These are phyloP conservation scores for Aspergillus ellipticus DNA, from an alignment of 495 filamentous ascomycete genomes.

Conservation along the genomic window DNA sequence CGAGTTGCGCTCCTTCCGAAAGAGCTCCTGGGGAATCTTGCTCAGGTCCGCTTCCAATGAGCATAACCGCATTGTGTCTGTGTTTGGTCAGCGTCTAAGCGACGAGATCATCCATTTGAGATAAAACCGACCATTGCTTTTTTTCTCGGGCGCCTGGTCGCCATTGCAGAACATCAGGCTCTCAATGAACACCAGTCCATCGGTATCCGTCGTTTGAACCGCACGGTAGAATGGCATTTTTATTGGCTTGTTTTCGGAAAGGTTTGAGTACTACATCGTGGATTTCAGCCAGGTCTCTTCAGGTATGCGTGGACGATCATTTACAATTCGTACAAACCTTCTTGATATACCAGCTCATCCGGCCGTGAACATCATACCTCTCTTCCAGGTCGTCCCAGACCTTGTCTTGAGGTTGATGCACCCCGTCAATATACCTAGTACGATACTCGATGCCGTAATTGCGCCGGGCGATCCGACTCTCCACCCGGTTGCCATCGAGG, in stretches of 20 bases:
- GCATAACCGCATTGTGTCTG: conserved; percentile 19
- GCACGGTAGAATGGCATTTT: conserved; percentile 1
- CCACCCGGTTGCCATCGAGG: conserved; percentile 40
- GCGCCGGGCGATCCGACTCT: conserved; percentile 46
- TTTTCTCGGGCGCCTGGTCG: conserved; percentile 2
- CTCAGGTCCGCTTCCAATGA: conserved; percentile 21
- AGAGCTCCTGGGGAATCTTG: conserved; percentile 21
- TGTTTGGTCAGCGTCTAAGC: background rate
- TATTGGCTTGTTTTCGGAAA: conserved; percentile 8
- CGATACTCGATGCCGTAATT: conserved; percentile 42
- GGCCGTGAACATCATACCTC: conserved; percentile 6
- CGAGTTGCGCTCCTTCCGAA: conserved; percentile 17
- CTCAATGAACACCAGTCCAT: background rate
- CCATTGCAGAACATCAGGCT: conserved; percentile 9
- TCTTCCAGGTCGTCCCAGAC: conserved; percentile 18
- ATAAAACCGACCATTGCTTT: conserved; percentile 4
- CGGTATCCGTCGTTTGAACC: background rate
- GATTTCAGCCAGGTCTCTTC: background rate
- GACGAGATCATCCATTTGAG: background rate
- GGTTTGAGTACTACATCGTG: conserved; percentile 6
- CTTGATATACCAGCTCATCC: conserved; percentile 34
- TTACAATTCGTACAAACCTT: conserved; percentile 24
- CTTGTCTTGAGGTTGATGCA: background rate
- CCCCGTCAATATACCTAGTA: conserved; percentile 31
- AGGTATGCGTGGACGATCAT: too few relatives aligned